Evolutionary conservation across 129 eudicot species (phyloP).

Genomic region (Logfia minima): DNA sequence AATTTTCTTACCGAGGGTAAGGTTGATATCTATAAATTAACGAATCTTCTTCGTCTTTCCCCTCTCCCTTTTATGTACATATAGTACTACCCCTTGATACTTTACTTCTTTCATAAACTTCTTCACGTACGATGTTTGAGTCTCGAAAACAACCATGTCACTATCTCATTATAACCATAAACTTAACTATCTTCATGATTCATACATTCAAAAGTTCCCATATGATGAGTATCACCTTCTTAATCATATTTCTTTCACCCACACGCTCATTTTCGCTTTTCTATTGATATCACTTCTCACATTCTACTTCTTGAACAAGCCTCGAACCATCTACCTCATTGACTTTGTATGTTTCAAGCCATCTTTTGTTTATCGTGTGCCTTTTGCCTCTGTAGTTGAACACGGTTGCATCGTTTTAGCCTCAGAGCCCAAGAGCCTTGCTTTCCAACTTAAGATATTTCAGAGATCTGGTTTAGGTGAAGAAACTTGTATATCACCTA

Average conservation of each 20-base stretch:
- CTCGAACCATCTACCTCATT: background rate
- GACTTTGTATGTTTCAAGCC: constrained; percentile 1
- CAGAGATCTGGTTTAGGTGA: constrained; percentile 61
- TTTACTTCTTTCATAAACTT: background rate
- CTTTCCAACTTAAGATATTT: constrained; percentile 46
- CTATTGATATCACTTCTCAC: background rate
- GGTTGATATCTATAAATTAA: too few relatives aligned
- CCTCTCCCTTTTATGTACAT: too few relatives aligned
- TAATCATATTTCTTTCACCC: background rate
- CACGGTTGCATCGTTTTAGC: constrained; percentile 6
- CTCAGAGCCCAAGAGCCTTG: constrained; percentile 41
- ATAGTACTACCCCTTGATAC: too few relatives aligned
- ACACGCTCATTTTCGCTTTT: background rate
- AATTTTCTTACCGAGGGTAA: too few relatives aligned
- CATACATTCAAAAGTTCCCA: background rate
- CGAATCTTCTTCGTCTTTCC: too few relatives aligned
- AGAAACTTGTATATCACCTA: constrained; percentile 48
- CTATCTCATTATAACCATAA: background rate
- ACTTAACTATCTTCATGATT: background rate
- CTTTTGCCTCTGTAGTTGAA: background rate
- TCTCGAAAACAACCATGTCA: background rate
- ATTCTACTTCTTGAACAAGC: constrained; percentile 5
- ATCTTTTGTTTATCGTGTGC: background rate
- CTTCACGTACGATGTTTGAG: background rate
- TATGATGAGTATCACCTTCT: background rate